phyloP scores from a whole-genome alignment of 169 alveolate species.

The Eimeria necatrix region DNA sequence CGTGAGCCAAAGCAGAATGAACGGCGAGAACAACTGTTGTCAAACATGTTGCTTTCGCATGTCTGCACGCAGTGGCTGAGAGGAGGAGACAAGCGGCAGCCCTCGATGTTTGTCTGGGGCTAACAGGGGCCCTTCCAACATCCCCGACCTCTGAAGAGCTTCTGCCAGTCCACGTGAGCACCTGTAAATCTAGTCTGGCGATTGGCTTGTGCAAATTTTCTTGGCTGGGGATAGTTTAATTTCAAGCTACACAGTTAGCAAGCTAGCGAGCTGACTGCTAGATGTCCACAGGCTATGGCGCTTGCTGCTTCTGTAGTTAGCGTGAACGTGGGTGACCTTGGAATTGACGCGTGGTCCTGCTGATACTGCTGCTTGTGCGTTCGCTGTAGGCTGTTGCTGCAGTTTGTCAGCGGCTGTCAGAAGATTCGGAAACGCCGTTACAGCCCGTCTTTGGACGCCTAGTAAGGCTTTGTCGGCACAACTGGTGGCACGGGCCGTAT shows the following conservation, averaged over 20 bases:
- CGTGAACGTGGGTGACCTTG: not conserved
- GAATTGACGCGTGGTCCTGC: too few species aligned
- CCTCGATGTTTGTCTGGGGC: constrained; percentile 38
- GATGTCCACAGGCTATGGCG: not conserved
- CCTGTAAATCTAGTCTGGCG: not conserved
- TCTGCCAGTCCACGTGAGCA: constrained; percentile 8
- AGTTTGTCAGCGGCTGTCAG: constrained; percentile 57
- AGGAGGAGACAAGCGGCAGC: constrained; percentile 58
- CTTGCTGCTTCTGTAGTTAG: not conserved
- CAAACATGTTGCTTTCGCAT: not conserved
- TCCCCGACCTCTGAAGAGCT: constrained; percentile 43
- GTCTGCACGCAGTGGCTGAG: constrained; percentile 49
- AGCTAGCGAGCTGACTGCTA: not conserved
- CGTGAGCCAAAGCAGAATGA: not conserved
- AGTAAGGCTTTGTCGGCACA: not conserved
- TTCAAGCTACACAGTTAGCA: not conserved
- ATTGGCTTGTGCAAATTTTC: not conserved
- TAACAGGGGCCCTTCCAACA: constrained; percentile 45
- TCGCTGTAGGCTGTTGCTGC: constrained; percentile 60
- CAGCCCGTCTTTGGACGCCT: constrained; percentile 55
- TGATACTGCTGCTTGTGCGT: not conserved
- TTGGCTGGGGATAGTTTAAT: not conserved
- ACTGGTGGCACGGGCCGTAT: not conserved
- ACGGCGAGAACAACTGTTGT: not conserved
- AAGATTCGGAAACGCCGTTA: constrained; percentile 35